phyloP scores from a whole-genome alignment of 148 eudicot species.

The Spergularia marina region DNA sequence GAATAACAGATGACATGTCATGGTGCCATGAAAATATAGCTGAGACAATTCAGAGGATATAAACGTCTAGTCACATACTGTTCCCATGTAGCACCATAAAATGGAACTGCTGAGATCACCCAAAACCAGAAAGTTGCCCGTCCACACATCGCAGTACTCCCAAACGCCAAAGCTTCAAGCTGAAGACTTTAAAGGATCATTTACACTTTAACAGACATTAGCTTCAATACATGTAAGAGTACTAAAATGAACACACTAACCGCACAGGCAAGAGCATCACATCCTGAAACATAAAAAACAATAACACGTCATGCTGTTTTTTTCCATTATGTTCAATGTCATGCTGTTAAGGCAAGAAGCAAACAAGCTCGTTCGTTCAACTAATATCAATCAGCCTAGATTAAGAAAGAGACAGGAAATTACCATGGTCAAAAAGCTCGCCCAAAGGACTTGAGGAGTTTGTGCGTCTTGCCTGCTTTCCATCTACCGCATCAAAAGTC shows the following conservation, averaged over 20 bases:
- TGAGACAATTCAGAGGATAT: conserved; percentile 4
- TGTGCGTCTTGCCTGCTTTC: conserved; percentile 99
- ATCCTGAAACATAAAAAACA: conserved; percentile 51
- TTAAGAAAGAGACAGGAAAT: conserved; percentile 13
- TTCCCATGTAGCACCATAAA: conserved; percentile 97
- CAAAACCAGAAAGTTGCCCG: conserved; percentile 81
- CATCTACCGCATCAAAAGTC: conserved; percentile 99
- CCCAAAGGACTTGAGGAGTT: conserved; percentile 98
- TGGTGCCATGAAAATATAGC: background rate
- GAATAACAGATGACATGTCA: background rate
- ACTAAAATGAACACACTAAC: conserved; percentile 43
- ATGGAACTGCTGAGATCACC: conserved; percentile 83
- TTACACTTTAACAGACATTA: background rate
- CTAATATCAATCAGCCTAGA: background rate
- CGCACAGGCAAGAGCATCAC: conserved; percentile 91
- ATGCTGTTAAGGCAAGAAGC: background rate
- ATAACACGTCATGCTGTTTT: conserved; percentile 15
- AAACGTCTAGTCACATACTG: conserved; percentile 48
- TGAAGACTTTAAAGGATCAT: conserved; percentile 25
- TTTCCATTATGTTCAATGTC: background rate
- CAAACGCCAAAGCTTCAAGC: conserved; percentile 92
- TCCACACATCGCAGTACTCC: conserved; percentile 89
- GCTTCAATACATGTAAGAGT: conserved; percentile 3
- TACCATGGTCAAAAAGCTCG: conserved; percentile 97
- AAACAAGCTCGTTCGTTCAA: too few relatives aligned